phyloP scores from a whole-genome alignment of 495 filamentous ascomycete genomes.

The Penicillium canescens region DNA sequence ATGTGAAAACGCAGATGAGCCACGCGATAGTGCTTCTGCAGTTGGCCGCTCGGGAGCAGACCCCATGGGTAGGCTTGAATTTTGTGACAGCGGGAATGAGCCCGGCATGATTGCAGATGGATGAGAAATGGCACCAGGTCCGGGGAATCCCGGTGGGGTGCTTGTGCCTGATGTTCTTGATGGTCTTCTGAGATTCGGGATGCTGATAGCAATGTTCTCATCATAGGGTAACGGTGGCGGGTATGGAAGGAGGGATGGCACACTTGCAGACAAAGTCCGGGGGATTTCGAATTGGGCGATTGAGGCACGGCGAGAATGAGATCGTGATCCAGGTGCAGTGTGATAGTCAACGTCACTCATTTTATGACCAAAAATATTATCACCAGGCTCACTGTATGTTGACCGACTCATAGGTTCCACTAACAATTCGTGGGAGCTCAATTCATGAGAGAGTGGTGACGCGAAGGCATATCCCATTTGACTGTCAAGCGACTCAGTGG shows the following conservation, averaged over 20 bases:
- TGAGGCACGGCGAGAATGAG: slow-evolving; percentile 30
- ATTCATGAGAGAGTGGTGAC: slow-evolving; percentile 33
- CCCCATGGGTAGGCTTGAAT: slow-evolving; percentile 12
- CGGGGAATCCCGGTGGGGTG: neutral
- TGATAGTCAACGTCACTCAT: slow-evolving; percentile 23
- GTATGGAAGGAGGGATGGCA: slow-evolving; percentile 26
- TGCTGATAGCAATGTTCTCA: slow-evolving; percentile 26
- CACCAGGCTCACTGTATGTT: slow-evolving; percentile 41
- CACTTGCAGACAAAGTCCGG: slow-evolving; percentile 31
- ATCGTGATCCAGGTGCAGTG: slow-evolving; percentile 24
- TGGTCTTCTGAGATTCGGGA: slow-evolving; percentile 14
- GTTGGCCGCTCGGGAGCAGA: slow-evolving; percentile 28
- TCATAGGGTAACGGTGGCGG: slow-evolving; percentile 31
- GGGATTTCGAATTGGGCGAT: slow-evolving; percentile 16
- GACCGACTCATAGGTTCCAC: slow-evolving; percentile 28
- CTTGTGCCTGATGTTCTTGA: neutral
- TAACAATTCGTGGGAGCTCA: slow-evolving; percentile 27
- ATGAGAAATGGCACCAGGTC: slow-evolving; percentile 19
- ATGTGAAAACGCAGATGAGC: slow-evolving; percentile 34
- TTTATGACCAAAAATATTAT: slow-evolving; percentile 14
- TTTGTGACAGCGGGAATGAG: slow-evolving; percentile 24
- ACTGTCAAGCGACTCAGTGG: slow-evolving; percentile 35
- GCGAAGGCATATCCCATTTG: slow-evolving; percentile 27
- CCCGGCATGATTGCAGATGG: slow-evolving; percentile 47
- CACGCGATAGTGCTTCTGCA: slow-evolving; percentile 34